Base-by-base conservation (phyloP, 805 yeast species). In the Pichia thaimueangensis region DNA sequence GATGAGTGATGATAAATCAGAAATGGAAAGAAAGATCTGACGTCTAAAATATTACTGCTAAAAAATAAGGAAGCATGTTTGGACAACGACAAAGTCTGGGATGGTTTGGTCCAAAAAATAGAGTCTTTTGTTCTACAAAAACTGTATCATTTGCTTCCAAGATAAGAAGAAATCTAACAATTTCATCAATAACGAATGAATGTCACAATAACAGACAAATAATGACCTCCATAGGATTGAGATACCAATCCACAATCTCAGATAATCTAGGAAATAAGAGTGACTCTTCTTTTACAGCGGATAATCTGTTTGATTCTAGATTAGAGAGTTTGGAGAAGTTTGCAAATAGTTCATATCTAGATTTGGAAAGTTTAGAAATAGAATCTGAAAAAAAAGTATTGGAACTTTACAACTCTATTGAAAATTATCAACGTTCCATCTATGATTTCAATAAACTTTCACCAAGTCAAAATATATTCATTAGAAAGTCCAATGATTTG, bases 361-460 rank as follows among this genome's bases (percentile, higher is more conserved):
- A 30, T 24, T 19, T 20, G 22, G 35, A 35, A 21, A 27, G 10
- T 19, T n/a, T 31, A n/a, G 16, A 23, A 19, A 1, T 20, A n/a
- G 17, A 30, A 10, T 17, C 23, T 19, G 22, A 46, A 5, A 35
- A 44, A 7, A 23, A 29, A n/a, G 27, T 43, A 11, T 9, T 39
- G 2, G 24, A 39, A 10, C 17, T 32, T 38, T 58, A 43, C 29
- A 34, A 50, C 36, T 30, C 49, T 39, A 35, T 58, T 54, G 45
- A 54, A 51, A 35, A 24, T 30, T 58, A 50, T 40, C 67, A 62
- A 34, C 54, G 55, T 21, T 33, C 52, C 5, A 43, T 60, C 5
- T 47, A 48, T 20, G 56, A 51, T 25, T 51, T 48, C 12, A 49
- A 48, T 36, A 53, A 56, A 35, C 29, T 54, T 16, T 43, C 53